These are phyloP conservation scores for Monosporascus sp. DNA, from an alignment of 2,329 filamentous ascomycete species.

Conservation along the genomic window DNA sequence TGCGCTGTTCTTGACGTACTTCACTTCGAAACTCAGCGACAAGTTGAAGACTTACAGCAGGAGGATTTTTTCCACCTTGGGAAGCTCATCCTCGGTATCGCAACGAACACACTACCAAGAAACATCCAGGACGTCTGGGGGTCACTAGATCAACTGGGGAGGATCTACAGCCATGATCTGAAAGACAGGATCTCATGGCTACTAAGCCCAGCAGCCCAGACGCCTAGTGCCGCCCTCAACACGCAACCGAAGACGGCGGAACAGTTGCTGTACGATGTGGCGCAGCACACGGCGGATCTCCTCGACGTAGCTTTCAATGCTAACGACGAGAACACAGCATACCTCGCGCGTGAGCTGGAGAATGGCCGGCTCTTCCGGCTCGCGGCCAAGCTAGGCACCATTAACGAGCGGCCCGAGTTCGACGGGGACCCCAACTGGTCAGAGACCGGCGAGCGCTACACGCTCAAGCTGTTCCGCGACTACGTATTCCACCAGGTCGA, in stretches of 20 bases:
- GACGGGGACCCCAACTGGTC: constrained; percentile 77
- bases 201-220: constrained; percentile 56
- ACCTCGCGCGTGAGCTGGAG: constrained; percentile 77
- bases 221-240: constrained; percentile 13
- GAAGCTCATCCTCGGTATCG: constrained; percentile 75
- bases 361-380: constrained; percentile 81
- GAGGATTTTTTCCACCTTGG: constrained; percentile 85
- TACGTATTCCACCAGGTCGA: constrained; percentile 98
- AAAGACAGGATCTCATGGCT: constrained; percentile 80
- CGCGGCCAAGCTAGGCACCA: constrained; percentile 73
- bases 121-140: constrained; percentile 59
- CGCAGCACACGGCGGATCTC: constrained; percentile 67
- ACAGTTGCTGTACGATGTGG: constrained; percentile 72
- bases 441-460: constrained; percentile 87
- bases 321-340: constrained; percentile 67
- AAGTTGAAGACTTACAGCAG: constrained; percentile 72
- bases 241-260: constrained; percentile 63
- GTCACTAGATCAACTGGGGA: constrained; percentile 69
- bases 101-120: constrained; percentile 57
- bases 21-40: constrained; percentile 66
- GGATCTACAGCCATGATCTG: constrained; percentile 72
- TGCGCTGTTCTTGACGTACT: constrained; percentile 89
- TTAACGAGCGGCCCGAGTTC: constrained; percentile 87
- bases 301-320: constrained; percentile 77
- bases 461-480: constrained; percentile 90